These are phyloP conservation scores for Cardamine chenopodiifolia DNA, from an alignment of 345 rosid species.

Conservation along the genomic window DNA sequence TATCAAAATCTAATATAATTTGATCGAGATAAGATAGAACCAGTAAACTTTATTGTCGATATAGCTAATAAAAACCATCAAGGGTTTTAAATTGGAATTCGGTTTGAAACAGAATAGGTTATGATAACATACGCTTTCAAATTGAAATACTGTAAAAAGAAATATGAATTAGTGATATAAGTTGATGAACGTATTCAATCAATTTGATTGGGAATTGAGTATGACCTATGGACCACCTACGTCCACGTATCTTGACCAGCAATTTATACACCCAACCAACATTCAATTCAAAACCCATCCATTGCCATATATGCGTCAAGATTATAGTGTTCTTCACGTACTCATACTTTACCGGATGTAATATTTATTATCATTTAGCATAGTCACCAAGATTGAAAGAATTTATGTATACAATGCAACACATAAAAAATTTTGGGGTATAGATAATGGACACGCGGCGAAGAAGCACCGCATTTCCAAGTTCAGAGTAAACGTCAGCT, in stretches of 20 bases:
- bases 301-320: background rate
- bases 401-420: background rate
- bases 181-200: background rate
- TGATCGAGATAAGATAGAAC: background rate
- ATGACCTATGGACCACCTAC: background rate
- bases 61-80: background rate
- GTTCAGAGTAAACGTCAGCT: slow-evolving; percentile 31
- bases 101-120: too few relatives aligned
- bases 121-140: background rate
- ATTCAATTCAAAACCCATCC: background rate
- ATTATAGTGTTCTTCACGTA: background rate
- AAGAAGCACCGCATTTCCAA: slow-evolving; percentile 23
- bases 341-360: background rate
- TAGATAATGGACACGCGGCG: slow-evolving; percentile 28
- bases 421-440: background rate
- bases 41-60: background rate
- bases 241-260: background rate
- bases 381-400: background rate
- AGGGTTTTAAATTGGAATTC: too few relatives aligned
- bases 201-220: background rate
- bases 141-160: background rate
- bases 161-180: background rate
- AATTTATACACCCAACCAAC: background rate
- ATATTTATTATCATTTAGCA: too few relatives aligned
- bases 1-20: background rate